Conservation (phyloP, 345 rosid genomes). For the Melaleuca alternifolia region DNA sequence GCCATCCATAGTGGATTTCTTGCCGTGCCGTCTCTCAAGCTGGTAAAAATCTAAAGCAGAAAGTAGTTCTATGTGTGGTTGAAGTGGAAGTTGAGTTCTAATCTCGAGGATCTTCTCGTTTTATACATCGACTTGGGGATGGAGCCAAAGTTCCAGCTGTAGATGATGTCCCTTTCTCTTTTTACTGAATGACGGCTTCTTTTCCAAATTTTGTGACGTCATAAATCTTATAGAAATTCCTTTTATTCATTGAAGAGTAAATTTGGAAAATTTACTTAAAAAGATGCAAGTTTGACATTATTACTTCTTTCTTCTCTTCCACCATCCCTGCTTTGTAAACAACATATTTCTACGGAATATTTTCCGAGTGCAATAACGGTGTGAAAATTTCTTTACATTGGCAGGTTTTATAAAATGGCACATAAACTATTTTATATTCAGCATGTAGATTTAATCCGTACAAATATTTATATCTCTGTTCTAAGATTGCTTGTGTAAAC, state of each 20-base stretch:
- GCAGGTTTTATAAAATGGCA: too few species aligned
- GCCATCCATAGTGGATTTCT: background rate
- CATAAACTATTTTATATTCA: too few species aligned
- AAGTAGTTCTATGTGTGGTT: background rate
- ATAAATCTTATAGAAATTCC: fast-evolving
- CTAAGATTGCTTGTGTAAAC: too few species aligned
- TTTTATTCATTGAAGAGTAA: background rate
- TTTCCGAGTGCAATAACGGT: background rate
- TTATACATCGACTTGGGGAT: background rate
- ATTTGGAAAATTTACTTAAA: background rate
- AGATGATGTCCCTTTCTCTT: background rate
- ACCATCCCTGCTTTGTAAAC: background rate
- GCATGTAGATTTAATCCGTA: too few species aligned
- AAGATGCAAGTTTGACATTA: background rate
- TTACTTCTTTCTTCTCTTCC: background rate
- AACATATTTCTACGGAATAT: background rate
- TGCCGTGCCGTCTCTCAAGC: background rate
- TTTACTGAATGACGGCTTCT: background rate
- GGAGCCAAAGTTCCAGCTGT: background rate
- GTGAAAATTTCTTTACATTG: too few species aligned
- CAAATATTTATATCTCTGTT: too few species aligned
- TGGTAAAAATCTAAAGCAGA: background rate
- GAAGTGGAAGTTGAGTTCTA: background rate
- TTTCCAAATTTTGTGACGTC: background rate
- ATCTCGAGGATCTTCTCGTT: background rate